Percentiles rank a stretch among this genome's conserved stretches.
These are phyloP conservation scores for Zygosaccharomyces sapae DNA, from an alignment of 1,139 yeast species.

Conservation along the genomic window DNA sequence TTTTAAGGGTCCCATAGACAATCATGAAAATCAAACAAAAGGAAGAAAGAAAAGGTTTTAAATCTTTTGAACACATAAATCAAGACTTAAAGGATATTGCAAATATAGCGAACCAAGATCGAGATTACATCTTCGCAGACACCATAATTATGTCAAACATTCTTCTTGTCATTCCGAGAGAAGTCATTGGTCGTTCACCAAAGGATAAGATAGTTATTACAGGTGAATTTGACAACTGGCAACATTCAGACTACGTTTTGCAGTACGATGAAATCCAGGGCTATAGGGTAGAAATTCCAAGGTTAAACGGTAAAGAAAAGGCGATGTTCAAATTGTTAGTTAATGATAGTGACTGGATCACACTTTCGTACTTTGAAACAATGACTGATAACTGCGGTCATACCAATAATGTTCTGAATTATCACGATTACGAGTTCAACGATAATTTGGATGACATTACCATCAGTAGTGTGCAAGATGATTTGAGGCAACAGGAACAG, in stretches of 20 bases:
- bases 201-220: slow-evolving; percentile 23
- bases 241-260: slow-evolving; percentile 19
- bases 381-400: slow-evolving; percentile 20
- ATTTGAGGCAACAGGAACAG: slow-evolving; percentile 13
- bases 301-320: slow-evolving; percentile 15
- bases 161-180: slow-evolving; percentile 13
- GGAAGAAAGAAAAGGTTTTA: slow-evolving; percentile 2
- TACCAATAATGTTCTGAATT: slow-evolving; percentile 20
- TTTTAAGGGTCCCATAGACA: slow-evolving; percentile 3
- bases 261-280: slow-evolving; percentile 15
- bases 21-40: slow-evolving; percentile 7
- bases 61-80: slow-evolving; percentile 1
- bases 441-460: slow-evolving; percentile 22
- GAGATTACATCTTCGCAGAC: background rate
- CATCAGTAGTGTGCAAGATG: slow-evolving; percentile 14
- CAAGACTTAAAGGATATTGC: background rate
- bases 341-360: slow-evolving; percentile 24
- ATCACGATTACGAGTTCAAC: slow-evolving; percentile 15
- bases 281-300: slow-evolving; percentile 21
- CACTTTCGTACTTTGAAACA: slow-evolving; percentile 23
- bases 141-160: slow-evolving; percentile 11
- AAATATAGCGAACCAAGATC: background rate
- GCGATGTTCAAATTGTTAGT: slow-evolving; percentile 25
- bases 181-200: slow-evolving; percentile 14
- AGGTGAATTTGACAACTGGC: slow-evolving; percentile 29